phyloP scores from a whole-genome alignment of 1,284 basidiomycete species.

The Fomitopsis pinicola region DNA sequence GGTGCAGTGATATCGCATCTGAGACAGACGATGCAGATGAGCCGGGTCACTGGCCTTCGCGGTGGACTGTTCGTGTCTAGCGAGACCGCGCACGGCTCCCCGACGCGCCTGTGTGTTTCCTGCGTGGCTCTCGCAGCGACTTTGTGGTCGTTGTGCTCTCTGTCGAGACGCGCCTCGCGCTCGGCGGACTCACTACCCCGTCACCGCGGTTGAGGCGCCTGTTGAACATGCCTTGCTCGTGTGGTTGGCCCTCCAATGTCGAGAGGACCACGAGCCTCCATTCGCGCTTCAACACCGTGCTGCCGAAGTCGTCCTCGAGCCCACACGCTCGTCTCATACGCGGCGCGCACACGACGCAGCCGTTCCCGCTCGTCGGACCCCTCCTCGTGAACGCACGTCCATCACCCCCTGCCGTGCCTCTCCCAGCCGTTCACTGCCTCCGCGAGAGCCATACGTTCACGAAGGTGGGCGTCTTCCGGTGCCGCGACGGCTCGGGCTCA shows the following conservation, averaged over 20 bases:
- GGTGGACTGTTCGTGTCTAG: constrained; percentile 25
- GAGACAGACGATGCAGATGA: constrained; percentile 21
- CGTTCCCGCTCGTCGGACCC: constrained; percentile 82
- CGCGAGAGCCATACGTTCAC: constrained; percentile 44
- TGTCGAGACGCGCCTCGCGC: constrained; percentile 62
- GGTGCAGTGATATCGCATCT: constrained; percentile 24
- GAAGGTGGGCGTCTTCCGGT: constrained; percentile 27
- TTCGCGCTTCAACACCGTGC: constrained; percentile 39
- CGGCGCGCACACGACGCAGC: constrained; percentile 68
- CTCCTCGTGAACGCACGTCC: constrained; percentile 73
- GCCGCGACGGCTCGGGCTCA: constrained; percentile 10
- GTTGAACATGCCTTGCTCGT: constrained; percentile 39
- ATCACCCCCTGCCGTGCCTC: constrained; percentile 72
- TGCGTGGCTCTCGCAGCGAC: no score
- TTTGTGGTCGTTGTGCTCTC: constrained; percentile 43
- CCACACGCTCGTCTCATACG: constrained; percentile 69
- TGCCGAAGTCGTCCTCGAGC: constrained; percentile 38
- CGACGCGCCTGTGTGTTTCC: constrained; percentile 27
- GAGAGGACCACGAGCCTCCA: no score
- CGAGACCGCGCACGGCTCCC: constrained; percentile 30
- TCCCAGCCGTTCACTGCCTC: constrained; percentile 62
- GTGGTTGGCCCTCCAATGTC: constrained; percentile 33
- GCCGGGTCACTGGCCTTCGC: constrained; percentile 21
- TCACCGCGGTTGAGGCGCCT: constrained; percentile 34
- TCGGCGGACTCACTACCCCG: constrained; percentile 68